Evolutionary conservation across 148 eudicot species (phyloP), one percentile per base, ranked within the genome.

Genomic region (Dysphania ambrosioides): DNA sequence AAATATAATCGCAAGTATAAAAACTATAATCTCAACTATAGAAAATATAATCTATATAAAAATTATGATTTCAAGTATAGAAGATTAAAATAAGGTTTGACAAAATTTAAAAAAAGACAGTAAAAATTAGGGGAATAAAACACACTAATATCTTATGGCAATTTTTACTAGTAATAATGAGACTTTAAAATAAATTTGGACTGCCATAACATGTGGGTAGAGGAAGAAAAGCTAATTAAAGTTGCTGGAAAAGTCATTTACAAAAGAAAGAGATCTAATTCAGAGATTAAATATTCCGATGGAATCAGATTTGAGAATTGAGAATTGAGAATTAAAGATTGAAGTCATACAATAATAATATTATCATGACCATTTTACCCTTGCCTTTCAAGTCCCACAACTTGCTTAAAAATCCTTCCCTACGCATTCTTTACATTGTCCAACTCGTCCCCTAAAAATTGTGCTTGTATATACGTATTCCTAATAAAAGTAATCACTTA

Each of bases 391-490:
- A 65, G 13, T 21, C 16, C 4, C 21, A 15, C 77, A 74, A 74
- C 32, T 63, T 62, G 68, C 60, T 34, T 65, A 12, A 61, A 60
- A 18, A 73, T 36, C 35, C 60, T n/a, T 18, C 42, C 57, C 44
- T 74, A 74, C 77, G 77, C 77, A 70, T 63, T 73, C 30, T 21
- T 73, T 42, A 11, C 57, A 32, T 9, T 55, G 42, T 36, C 62
- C 34, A 70, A 70, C 38, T n/a, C n/a, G n/a, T n/a, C 60, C 55
- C 73, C 42, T 15, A 7, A 70, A 70, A 53, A 70, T n/a, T n/a
- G n/a, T n/a, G n/a, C n/a, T n/a, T n/a, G n/a, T n/a, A n/a, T n/a
- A n/a, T n/a, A n/a, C n/a, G n/a, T n/a, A n/a, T n/a, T n/a, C n/a
- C n/a, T n/a, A n/a, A n/a, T n/a, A n/a, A n/a, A n/a, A n/a, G n/a